Conservation (phyloP, 768 basidiomycete species). For the Pleurotus cornucopiae region DNA sequence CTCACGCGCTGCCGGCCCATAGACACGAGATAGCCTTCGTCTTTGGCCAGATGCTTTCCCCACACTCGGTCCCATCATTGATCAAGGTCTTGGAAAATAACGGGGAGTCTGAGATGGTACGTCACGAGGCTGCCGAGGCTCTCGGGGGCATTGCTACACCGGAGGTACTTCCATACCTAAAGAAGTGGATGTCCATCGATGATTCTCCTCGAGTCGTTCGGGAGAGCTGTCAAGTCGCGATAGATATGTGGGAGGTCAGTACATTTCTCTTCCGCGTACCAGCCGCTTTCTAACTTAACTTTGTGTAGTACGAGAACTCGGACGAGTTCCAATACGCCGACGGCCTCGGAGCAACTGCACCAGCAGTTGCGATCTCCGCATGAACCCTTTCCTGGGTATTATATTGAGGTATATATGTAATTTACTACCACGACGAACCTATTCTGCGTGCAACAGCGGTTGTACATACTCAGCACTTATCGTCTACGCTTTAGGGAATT, state of each 20-base stretch:
- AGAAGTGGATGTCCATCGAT: conserved; percentile 75
- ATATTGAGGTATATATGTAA: background rate
- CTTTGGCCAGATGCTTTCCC: conserved; percentile 90
- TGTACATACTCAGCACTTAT: background rate
- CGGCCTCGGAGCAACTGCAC: conserved; percentile 11
- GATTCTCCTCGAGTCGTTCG: conserved; percentile 87
- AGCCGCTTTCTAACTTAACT: background rate
- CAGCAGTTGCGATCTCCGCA: background rate
- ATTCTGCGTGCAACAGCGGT: background rate
- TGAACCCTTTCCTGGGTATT: background rate
- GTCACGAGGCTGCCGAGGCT: conserved; percentile 98
- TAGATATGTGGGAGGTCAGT: conserved; percentile 95
- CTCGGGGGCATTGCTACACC: conserved; percentile 96
- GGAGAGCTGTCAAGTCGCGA: conserved; percentile 93
- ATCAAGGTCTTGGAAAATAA: conserved; percentile 69
- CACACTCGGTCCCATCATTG: conserved; percentile 83
- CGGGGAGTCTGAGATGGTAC: conserved; percentile 90
- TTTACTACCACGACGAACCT: background rate
- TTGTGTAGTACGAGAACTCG: conserved; percentile 61
- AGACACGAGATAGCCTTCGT: conserved; percentile 99
- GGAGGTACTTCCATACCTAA: conserved; percentile 82
- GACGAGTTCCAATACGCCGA: conserved; percentile 66
- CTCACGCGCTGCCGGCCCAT: background rate
- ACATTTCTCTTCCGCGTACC: background rate
- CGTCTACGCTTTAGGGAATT: background rate